These are phyloP conservation scores for Aspergillus carbonarius DNA, from an alignment of 2,329 filamentous ascomycete species.

Conservation along the genomic window DNA sequence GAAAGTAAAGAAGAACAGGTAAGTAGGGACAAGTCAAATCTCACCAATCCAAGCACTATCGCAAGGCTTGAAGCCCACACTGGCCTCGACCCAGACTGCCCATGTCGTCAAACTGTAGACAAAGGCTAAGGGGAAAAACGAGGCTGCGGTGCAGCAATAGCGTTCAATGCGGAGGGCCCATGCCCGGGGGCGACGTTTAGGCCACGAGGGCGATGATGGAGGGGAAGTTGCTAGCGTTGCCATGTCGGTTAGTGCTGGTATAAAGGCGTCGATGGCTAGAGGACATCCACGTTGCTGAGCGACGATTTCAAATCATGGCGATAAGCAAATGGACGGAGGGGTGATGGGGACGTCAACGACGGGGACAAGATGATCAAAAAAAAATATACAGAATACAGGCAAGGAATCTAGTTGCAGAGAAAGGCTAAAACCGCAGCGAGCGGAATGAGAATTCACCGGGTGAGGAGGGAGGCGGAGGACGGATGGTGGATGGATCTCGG, in stretches of 20 bases:
- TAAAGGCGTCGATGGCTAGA: not conserved
- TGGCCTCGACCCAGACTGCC: conserved; percentile 84
- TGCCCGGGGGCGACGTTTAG: conserved; percentile 42
- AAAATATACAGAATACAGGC: not conserved
- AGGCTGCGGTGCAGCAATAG: conserved; percentile 74
- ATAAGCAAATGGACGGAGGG: not conserved
- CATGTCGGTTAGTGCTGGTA: conserved; percentile 24
- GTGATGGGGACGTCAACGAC: not conserved
- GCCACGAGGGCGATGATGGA: conserved; percentile 41
- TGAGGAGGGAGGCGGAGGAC: not conserved
- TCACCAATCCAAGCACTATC: conserved; percentile 50
- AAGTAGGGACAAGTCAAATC: conserved; percentile 1
- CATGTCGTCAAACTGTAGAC: conserved; percentile 89
- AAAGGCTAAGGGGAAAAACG: conserved; percentile 84
- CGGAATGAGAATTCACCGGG: not conserved
- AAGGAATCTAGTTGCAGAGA: not conserved
- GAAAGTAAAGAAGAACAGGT: conserved; percentile 5
- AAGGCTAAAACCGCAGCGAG: not conserved
- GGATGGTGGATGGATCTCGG: not conserved
- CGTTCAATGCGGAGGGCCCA: conserved; percentile 65
- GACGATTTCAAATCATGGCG: conserved; percentile 1
- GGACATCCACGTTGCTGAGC: not conserved
- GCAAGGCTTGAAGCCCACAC: conserved; percentile 62
- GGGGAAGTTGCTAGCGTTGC: conserved; percentile 39
- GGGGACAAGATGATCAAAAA: not conserved